Evolutionary conservation across 2,329 filamentous ascomycete species (phyloP).

Genomic region (Ceratocystis cacaofunesta): DNA sequence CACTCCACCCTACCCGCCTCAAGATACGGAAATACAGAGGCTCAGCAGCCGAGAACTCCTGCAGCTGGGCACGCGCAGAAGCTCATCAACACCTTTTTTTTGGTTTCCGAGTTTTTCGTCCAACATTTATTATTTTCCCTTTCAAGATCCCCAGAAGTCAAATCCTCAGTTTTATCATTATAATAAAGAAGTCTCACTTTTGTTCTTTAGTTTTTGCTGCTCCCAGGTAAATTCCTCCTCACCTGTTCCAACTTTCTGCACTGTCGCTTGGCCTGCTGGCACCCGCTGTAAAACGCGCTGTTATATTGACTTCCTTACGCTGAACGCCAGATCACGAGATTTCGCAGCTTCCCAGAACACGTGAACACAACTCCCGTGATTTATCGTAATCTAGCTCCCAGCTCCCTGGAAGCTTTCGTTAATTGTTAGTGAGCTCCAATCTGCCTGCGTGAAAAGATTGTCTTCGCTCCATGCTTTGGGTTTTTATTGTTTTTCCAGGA

Average conservation of each 20-base stretch:
- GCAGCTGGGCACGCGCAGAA: not conserved
- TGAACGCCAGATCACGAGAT: constrained; percentile 35
- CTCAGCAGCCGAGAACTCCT: not conserved
- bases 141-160: not conserved
- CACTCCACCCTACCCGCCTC: not conserved
- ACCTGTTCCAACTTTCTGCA: not conserved
- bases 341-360: constrained; percentile 28
- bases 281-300: not conserved
- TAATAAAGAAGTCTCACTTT: not conserved
- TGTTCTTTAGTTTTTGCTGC: not conserved
- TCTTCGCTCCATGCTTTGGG: not conserved
- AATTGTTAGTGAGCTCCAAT: constrained; percentile 6
- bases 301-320: not conserved
- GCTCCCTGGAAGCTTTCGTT: constrained; percentile 18
- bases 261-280: not conserved
- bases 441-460: not conserved
- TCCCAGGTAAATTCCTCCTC: not conserved
- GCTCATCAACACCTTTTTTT: not conserved
- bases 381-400: not conserved
- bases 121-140: not conserved
- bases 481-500: not conserved
- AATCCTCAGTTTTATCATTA: not conserved
- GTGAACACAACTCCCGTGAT: constrained; percentile 33
- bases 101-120: not conserved
- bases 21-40: constrained; percentile 2